phyloP scores from a whole-genome alignment of 2,329 filamentous ascomycete species.

The Aureobasidium zeae region DNA sequence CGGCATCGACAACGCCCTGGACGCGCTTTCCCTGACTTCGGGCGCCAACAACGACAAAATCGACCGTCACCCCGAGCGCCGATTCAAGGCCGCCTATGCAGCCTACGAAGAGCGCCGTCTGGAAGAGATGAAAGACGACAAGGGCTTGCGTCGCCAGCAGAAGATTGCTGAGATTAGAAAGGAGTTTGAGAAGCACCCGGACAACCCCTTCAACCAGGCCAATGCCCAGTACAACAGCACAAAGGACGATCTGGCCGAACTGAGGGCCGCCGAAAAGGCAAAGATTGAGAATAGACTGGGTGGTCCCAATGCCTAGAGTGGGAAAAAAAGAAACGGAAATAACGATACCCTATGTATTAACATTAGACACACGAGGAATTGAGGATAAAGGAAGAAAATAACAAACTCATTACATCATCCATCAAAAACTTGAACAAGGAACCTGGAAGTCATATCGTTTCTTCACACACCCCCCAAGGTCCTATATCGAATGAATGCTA shows the following conservation, averaged over 20 bases:
- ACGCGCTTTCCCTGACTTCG: constrained; percentile 64
- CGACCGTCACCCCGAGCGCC: constrained; percentile 78
- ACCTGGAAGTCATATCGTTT: too few species aligned
- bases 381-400: too few species aligned
- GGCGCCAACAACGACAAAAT: constrained; percentile 55
- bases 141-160: constrained; percentile 72
- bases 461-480: too few species aligned
- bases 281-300: constrained; percentile 67
- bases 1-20: constrained; percentile 88
- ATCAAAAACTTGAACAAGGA: too few species aligned
- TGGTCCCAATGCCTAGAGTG: constrained; percentile 13
- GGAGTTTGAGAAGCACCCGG: constrained; percentile 89
- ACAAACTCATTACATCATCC: too few species aligned
- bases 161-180: constrained; percentile 74
- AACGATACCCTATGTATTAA: too few species aligned
- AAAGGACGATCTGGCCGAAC: constrained; percentile 62
- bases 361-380: too few species aligned
- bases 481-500: too few species aligned
- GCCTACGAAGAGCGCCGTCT: constrained; percentile 74
- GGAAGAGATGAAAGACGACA: constrained; percentile 77
- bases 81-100: constrained; percentile 77
- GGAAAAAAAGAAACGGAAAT: neutral
- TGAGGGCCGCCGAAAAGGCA: constrained; percentile 56
- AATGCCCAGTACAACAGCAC: constrained; percentile 61
- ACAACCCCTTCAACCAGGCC: constrained; percentile 92